A percentile compares a stretch with the other conserved stretches of the same genome.
These are phyloP conservation scores for Plasmopara muralis DNA, from an alignment of 352 stramenopile genomes.

Conservation along the genomic window DNA sequence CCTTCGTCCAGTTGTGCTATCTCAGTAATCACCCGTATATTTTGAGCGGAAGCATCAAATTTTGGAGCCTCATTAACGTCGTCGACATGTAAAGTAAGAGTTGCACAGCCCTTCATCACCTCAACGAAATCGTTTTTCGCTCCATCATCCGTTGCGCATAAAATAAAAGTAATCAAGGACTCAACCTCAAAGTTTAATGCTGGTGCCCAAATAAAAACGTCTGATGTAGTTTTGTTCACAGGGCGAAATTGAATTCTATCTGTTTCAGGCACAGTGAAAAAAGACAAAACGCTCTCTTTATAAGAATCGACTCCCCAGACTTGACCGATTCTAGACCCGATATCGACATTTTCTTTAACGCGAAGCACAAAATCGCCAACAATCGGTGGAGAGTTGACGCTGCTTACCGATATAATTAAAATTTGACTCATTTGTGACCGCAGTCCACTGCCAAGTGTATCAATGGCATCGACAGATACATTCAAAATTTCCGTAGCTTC, in stretches of 20 bases:
- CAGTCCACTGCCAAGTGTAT: slow-evolving; percentile 13
- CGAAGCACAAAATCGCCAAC: slow-evolving; percentile 16
- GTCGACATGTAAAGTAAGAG: slow-evolving; percentile 26
- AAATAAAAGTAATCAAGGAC: slow-evolving; percentile 19
- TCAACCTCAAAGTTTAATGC: slow-evolving; percentile 35
- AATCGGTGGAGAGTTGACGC: slow-evolving; percentile 16
- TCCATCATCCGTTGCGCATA: slow-evolving; percentile 51
- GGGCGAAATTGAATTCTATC: slow-evolving; percentile 22
- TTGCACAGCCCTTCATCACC: slow-evolving; percentile 41
- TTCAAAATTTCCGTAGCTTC: slow-evolving; percentile 9
- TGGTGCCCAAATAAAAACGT: slow-evolving; percentile 27
- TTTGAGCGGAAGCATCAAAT: slow-evolving; percentile 10
- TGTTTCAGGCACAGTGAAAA: slow-evolving; percentile 29
- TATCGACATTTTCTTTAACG: slow-evolving; percentile 11
- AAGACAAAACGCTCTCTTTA: slow-evolving; percentile 32
- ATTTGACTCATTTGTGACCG: slow-evolving; percentile 7
- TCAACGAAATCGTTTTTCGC: slow-evolving; percentile 34
- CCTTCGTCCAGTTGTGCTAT: slow-evolving; percentile 13
- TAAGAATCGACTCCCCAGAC: slow-evolving; percentile 32
- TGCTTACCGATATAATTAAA: slow-evolving; percentile 16
- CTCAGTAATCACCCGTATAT: slow-evolving; percentile 4
- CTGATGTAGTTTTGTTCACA: slow-evolving; percentile 18
- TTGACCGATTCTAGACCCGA: slow-evolving; percentile 26
- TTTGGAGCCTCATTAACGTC: slow-evolving; percentile 39
- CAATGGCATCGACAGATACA: slow-evolving; percentile 13